Percentiles rank a stretch among this genome's conserved stretches.
Conservation (phyloP, 1,139 yeast genomes). For the Diutina rugosa region DNA sequence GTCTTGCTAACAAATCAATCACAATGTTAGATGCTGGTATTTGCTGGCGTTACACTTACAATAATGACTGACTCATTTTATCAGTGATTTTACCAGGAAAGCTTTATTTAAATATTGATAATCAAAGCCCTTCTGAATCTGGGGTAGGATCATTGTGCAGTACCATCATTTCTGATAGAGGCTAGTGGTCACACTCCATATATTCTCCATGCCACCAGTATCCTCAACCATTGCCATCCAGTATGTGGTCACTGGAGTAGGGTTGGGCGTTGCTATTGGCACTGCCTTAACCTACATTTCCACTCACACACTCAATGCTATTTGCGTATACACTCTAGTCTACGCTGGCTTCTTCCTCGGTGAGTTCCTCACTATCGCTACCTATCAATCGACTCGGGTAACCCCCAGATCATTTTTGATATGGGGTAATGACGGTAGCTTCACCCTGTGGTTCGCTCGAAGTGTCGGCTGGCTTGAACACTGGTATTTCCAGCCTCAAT, state of each 20-base stretch:
- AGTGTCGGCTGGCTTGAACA: not conserved
- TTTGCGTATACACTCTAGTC: not conserved
- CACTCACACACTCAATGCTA: not conserved
- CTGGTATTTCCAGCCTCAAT: not conserved
- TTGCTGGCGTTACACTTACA: no score
- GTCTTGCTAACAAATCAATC: no score
- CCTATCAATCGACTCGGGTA: not conserved
- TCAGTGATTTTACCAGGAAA: no score
- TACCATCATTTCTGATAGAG: not conserved
- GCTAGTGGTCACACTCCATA: not conserved
- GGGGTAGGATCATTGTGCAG: not conserved
- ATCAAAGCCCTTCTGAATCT: no score
- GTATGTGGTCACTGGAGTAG: not conserved
- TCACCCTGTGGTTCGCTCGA: not conserved
- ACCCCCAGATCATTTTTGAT: not conserved
- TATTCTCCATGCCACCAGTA: not conserved
- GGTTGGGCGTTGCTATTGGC: not conserved
- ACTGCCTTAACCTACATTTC: not conserved
- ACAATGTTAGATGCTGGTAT: no score
- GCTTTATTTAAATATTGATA: no score
- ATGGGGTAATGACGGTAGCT: not conserved
- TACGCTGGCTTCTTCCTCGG: not conserved
- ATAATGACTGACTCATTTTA: no score
- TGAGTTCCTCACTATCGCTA: not conserved
- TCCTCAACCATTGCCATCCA: not conserved